Evolutionary conservation across 257 asterid genomes (phyloP).

Genomic region (Plantago elongata): DNA sequence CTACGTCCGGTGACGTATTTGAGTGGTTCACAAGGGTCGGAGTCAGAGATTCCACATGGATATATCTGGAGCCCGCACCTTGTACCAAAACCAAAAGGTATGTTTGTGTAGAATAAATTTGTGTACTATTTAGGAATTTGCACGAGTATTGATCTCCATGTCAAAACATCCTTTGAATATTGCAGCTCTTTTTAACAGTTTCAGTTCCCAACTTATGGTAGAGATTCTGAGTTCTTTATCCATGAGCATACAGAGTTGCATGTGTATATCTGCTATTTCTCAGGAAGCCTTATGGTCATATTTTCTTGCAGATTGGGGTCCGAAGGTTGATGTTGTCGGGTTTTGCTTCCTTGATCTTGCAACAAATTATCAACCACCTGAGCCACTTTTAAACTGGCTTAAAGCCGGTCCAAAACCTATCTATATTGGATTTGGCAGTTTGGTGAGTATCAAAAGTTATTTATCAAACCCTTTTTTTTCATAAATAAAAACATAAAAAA

Average conservation of each 20-base stretch:
- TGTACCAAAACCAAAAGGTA: constrained; percentile 98
- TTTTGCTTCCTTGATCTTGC: constrained; percentile 99
- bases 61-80: constrained; percentile 99
- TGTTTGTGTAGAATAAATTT: constrained; percentile 14
- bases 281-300: constrained; percentile 14
- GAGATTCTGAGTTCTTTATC: constrained; percentile 4
- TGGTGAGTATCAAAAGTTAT: constrained; percentile 9
- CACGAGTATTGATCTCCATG: constrained; percentile 5
- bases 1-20: constrained; percentile 88
- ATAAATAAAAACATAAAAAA: neutral
- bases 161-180: constrained; percentile 3
- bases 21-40: constrained; percentile 87
- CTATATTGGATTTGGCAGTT: constrained; percentile 49
- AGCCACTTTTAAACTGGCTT: constrained; percentile 80
- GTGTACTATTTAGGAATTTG: constrained; percentile 5
- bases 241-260: constrained; percentile 4
- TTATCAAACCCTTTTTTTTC: neutral
- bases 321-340: constrained; percentile 91
- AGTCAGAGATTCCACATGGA: constrained; percentile 78
- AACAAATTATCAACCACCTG: constrained; percentile 78
- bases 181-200: neutral
- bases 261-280: neutral
- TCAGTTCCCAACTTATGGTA: neutral
- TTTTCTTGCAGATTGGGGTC: constrained; percentile 91
- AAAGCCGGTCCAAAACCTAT: constrained; percentile 28